These are phyloP conservation scores for Tricholoma matsutake DNA, from an alignment of 768 basidiomycete species.

Conservation along the genomic window DNA sequence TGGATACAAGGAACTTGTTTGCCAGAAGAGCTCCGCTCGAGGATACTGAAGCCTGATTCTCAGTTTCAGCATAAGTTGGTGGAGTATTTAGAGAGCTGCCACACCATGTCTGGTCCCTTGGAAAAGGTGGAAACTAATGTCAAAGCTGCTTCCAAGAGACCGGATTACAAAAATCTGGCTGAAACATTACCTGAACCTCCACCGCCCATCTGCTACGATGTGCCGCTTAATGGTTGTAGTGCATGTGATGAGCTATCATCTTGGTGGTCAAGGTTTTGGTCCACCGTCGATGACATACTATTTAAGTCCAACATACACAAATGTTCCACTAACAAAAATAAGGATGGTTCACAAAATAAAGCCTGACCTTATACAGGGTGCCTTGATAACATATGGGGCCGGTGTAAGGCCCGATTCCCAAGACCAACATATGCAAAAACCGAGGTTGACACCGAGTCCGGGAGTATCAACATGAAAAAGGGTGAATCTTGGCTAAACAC, in stretches of 20 bases:
- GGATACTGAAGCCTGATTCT: no score
- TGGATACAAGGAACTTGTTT: conserved; percentile 21
- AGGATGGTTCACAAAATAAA: no score
- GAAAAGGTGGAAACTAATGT: not conserved
- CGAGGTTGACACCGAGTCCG: not conserved
- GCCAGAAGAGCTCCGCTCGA: no score
- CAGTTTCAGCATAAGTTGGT: no score
- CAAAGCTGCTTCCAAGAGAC: not conserved
- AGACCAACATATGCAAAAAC: not conserved
- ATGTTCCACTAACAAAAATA: not conserved
- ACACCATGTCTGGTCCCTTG: not conserved
- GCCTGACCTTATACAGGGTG: not conserved
- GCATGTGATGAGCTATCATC: not conserved
- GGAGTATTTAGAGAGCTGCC: no score
- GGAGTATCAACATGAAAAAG: not conserved
- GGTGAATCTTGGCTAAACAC: not conserved
- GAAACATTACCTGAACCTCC: not conserved
- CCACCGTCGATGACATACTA: no score
- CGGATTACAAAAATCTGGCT: not conserved
- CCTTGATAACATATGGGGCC: not conserved
- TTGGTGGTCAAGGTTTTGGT: no score
- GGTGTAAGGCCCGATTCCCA: not conserved
- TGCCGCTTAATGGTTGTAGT: not conserved
- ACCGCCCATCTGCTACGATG: not conserved
- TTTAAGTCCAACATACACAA: not conserved